phyloP scores from a whole-genome alignment of 352 stramenopile species.

The Phytophthora multivora region DNA sequence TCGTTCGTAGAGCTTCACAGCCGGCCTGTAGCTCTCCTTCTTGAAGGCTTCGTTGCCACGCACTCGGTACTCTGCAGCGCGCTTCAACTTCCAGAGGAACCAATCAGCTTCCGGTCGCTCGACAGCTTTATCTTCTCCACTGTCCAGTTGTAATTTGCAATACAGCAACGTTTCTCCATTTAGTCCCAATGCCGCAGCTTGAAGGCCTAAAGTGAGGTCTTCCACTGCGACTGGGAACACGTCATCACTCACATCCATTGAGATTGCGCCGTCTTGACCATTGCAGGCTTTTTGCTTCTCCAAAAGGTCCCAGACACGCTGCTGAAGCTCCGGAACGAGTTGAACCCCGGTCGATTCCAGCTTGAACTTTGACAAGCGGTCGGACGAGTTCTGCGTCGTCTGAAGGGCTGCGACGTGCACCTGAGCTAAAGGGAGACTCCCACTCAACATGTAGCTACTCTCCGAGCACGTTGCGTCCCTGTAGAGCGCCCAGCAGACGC shows the following conservation, averaged over 20 bases:
- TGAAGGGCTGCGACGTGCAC: slow-evolving; percentile 6
- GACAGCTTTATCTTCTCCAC: background rate
- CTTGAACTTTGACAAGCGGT: slow-evolving; percentile 10
- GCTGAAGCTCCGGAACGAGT: slow-evolving; percentile 35
- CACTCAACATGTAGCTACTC: slow-evolving; percentile 18
- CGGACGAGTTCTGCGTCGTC: background rate
- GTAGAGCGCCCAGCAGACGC: slow-evolving; percentile 43
- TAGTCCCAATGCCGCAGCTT: slow-evolving; percentile 24
- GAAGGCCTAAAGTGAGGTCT: slow-evolving; percentile 31
- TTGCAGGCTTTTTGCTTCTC: background rate
- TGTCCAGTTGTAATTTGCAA: slow-evolving; percentile 39
- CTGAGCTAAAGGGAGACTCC: slow-evolving; percentile 23
- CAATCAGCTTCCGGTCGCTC: slow-evolving; percentile 27
- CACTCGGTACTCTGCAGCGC: slow-evolving; percentile 47
- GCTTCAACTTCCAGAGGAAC: slow-evolving; percentile 58
- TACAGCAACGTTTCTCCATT: slow-evolving; percentile 20
- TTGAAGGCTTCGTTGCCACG: slow-evolving; percentile 70
- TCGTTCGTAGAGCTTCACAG: slow-evolving; percentile 50
- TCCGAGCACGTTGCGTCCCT: slow-evolving; percentile 19
- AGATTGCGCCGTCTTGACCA: background rate
- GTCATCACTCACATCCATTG: slow-evolving; percentile 6
- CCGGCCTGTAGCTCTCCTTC: slow-evolving; percentile 28
- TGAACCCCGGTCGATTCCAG: slow-evolving; percentile 28
- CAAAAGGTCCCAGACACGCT: slow-evolving; percentile 22
- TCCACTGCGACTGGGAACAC: slow-evolving; percentile 33